Evolutionary conservation across 176 grass and related monocot genomes (phyloP).

Genomic region (Oryza officinalis): DNA sequence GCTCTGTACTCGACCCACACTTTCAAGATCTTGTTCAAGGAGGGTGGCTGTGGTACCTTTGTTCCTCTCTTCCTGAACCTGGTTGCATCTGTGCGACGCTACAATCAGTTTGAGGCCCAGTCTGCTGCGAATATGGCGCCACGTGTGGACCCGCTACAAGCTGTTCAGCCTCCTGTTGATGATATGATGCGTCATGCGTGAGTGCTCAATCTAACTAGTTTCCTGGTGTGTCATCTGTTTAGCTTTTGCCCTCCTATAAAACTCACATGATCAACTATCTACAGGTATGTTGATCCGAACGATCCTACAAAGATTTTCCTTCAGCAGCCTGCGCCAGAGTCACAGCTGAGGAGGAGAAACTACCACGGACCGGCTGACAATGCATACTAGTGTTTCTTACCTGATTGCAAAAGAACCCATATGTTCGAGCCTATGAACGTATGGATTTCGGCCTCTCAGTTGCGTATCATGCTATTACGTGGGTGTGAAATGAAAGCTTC

Average conservation of each 20-base stretch:
- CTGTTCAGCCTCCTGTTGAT: slow-evolving; percentile 86
- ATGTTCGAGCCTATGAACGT: background rate
- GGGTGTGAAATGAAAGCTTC: background rate
- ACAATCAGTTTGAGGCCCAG: slow-evolving; percentile 69
- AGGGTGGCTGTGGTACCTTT: slow-evolving; percentile 92
- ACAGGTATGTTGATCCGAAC: slow-evolving; percentile 92
- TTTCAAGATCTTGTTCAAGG: slow-evolving; percentile 99
- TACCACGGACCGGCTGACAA: slow-evolving; percentile 66
- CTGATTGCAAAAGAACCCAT: background rate
- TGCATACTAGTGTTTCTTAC: slow-evolving; percentile 13
- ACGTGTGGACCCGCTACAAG: slow-evolving; percentile 78
- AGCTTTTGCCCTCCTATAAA: background rate
- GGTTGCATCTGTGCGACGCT: slow-evolving; percentile 68
- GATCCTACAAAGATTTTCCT: slow-evolving; percentile 96
- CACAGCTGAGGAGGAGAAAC: slow-evolving; percentile 94
- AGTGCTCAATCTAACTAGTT: slow-evolving; percentile 31
- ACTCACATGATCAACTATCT: background rate
- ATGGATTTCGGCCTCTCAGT: background rate
- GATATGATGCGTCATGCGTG: slow-evolving; percentile 94
- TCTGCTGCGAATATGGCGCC: slow-evolving; percentile 39
- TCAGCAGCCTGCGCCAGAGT: slow-evolving; percentile 89
- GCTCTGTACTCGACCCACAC: slow-evolving; percentile 90
- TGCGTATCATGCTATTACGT: background rate
- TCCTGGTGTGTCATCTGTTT: background rate
- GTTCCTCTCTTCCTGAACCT: slow-evolving; percentile 95